Evolutionary conservation across 2,329 filamentous ascomycete genomes (phyloP).

Genomic region (Blumeriella jaapii): DNA sequence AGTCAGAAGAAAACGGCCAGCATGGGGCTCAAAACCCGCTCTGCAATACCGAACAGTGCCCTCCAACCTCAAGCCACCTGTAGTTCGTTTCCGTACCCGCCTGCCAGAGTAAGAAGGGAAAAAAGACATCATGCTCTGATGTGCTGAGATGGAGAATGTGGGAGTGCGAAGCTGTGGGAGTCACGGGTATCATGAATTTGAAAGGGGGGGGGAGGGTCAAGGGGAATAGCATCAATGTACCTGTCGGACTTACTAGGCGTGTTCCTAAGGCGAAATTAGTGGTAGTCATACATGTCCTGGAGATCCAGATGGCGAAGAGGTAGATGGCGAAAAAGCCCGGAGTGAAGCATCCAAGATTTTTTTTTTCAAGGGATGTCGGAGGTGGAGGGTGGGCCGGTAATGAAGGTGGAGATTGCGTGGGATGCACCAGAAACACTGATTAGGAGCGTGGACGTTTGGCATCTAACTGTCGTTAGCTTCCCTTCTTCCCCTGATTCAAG

Average conservation of each 20-base stretch:
- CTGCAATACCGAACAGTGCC: neutral
- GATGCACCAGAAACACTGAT: conserved; percentile 2
- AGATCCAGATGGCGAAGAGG: conserved; percentile 2
- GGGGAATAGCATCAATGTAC: conserved; percentile 15
- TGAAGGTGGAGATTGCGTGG: neutral
- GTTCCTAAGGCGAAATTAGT: conserved; percentile 14
- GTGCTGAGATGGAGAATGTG: conserved; percentile 7
- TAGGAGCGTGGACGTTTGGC: conserved; percentile 25
- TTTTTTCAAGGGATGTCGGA: neutral
- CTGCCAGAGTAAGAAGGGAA: conserved; percentile 7
- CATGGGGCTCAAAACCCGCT: neutral
- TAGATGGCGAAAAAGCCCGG: neutral
- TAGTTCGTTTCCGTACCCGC: neutral
- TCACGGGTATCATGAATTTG: conserved; percentile 14
- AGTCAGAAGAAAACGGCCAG: too few species aligned
- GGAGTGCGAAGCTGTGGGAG: conserved; percentile 9
- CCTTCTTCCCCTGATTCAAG: neutral
- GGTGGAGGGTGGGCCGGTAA: neutral
- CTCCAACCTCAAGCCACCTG: neutral
- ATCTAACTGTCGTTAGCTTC: conserved; percentile 21
- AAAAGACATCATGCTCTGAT: conserved; percentile 15
- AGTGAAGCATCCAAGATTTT: neutral
- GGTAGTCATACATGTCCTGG: conserved; percentile 5
- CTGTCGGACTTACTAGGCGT: conserved; percentile 18
- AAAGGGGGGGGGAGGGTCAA: conserved; percentile 6